Base-by-base conservation (phyloP, 495 filamentous ascomycete species). In the Daldinia decipiens region DNA sequence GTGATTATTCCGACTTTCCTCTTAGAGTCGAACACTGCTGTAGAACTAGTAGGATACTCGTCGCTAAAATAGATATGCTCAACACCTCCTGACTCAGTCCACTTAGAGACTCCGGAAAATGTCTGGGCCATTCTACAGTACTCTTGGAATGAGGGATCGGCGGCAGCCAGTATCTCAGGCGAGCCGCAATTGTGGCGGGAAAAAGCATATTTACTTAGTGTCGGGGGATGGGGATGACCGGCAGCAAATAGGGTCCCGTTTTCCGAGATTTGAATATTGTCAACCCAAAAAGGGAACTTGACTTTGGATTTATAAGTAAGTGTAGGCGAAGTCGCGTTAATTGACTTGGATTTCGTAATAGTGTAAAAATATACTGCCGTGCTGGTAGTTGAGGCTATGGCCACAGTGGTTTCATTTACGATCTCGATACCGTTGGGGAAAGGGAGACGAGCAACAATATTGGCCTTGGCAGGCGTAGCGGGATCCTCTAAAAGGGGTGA, bases 211-310 rank as follows among this genome's bases (percentile, higher is more conserved):
- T 75, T 69, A 45, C 70, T 65, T 12, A 84, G 31, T 3, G 72
- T 50, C 15, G 77, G 78, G 11, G 71, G 63, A 62, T 79, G 74
- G 13, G 82, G 79, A 60, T 84, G 82, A 0, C 82, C 83, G 12
- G 82, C 80, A 29, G 79, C 81, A 3, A 80, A 58, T 34, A 85
- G 54, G 11, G 66, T 70, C 0, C 83, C 82, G 24, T 82, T 74
- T 13, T 67, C 55, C 34, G 84, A 79, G 1, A 78, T 65, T 5
- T 78, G 76, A 11, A 85, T 59, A 36, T 84, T 85, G 71, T 85
- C 83, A 0, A 79, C 71, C 17, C 71, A 60, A 52, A 79, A 79
- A 1, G 77, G 76, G 26, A 80, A 54, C 2, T 63, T 62, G 43
- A 85, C 61, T 5, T 51, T 58, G 0, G 63, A 51, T 9, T 55